Percentiles rank a stretch among this genome's conserved stretches.
Evolutionary conservation across 179 eudicot genomes (phyloP).

Genomic region (Nepenthes alata): DNA sequence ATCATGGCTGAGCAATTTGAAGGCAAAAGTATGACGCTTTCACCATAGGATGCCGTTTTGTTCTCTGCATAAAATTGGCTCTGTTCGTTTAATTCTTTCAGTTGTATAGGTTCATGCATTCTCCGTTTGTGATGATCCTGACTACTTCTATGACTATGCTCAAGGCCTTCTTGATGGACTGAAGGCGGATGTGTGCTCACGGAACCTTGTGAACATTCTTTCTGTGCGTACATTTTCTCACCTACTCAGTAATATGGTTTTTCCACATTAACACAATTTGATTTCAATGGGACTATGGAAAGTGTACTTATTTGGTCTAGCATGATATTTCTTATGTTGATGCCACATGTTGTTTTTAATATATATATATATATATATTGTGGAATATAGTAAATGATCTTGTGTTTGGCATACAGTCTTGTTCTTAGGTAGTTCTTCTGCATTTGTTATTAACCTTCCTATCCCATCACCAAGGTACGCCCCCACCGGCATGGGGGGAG

Average conservation of each 20-base stretch:
- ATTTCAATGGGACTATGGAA: too few species aligned
- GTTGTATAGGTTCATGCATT: slow-evolving; percentile 66
- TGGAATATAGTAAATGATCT: too few species aligned
- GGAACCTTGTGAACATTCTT: slow-evolving; percentile 50
- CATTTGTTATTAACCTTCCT: too few species aligned
- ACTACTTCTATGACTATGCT: slow-evolving; percentile 67
- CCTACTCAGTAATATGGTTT: neutral
- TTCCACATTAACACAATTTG: too few species aligned
- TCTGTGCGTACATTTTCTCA: slow-evolving; percentile 10
- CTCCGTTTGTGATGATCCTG: slow-evolving; percentile 88
- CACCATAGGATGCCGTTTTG: neutral
- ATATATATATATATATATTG: too few species aligned
- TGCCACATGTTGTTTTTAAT: too few species aligned
- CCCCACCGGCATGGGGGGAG: too few species aligned
- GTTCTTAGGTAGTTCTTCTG: too few species aligned
- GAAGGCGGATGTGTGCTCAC: slow-evolving; percentile 44
- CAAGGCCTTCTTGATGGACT: slow-evolving; percentile 66
- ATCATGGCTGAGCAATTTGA: slow-evolving; percentile 59
- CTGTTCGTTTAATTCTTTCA: neutral
- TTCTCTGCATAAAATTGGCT: slow-evolving; percentile 1
- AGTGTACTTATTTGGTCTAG: neutral
- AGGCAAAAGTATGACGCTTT: slow-evolving; percentile 57
- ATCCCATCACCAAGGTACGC: too few species aligned
- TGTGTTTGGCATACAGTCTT: too few species aligned
- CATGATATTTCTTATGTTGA: too few species aligned